These are phyloP conservation scores for Microstroma glucosiphilum DNA, from an alignment of 1,284 basidiomycete species.

Conservation along the genomic window DNA sequence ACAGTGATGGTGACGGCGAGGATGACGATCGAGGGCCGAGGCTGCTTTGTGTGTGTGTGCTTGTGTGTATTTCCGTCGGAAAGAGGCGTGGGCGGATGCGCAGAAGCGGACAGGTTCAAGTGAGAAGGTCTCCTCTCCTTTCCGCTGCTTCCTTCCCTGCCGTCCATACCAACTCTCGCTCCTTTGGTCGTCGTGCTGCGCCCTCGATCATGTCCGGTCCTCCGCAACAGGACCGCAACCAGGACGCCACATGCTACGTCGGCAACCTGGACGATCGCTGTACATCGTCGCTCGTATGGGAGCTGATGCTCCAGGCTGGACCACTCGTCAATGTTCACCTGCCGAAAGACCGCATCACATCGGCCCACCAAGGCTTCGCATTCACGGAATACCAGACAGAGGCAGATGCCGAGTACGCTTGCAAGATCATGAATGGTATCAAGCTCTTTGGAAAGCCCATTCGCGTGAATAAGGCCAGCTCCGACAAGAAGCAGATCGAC, in stretches of 20 bases:
- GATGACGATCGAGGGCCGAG: no score
- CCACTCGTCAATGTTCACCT: constrained; percentile 77
- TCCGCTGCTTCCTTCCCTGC: no score
- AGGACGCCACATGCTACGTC: constrained; percentile 50
- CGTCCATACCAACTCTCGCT: no score
- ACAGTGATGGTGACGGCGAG: no score
- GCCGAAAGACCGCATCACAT: constrained; percentile 98
- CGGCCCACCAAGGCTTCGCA: constrained; percentile 95
- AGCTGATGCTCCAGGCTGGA: constrained; percentile 95
- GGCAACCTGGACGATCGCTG: constrained; percentile 95
- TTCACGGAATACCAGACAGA: constrained; percentile 98
- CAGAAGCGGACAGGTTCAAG: no score
- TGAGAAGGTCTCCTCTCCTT: no score
- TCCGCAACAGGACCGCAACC: constrained; percentile 39
- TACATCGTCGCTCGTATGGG: constrained; percentile 90
- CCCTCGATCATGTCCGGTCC: constrained; percentile 4
- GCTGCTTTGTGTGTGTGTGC: no score
- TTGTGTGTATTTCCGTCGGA: no score
- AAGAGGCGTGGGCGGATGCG: no score
- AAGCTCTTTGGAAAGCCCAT: constrained; percentile 98
- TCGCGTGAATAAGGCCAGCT: constrained; percentile 89
- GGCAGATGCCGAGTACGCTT: constrained; percentile 96
- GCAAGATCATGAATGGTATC: constrained; percentile 99
- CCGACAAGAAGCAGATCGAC: constrained; percentile 93
- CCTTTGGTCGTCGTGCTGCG: no score